Conservation (phyloP, 208 protist genomes). For the Trichomonas gallinae region DNA sequence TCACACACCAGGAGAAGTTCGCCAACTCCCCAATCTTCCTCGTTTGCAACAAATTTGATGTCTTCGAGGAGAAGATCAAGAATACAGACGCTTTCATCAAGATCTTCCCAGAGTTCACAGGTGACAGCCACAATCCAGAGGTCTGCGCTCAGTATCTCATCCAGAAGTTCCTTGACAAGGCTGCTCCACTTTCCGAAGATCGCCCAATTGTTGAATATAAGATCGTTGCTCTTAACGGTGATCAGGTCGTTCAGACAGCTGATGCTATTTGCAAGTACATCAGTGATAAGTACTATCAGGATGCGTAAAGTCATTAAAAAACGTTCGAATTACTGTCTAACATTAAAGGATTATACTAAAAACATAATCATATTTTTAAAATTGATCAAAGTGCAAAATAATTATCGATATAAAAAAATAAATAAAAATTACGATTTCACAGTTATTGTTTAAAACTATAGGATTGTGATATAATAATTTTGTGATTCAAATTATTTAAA, state of each 20-base stretch:
- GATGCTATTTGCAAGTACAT: neutral
- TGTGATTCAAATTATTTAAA: too few species aligned
- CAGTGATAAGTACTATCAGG: neutral
- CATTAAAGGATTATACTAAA: too few species aligned
- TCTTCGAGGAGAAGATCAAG: neutral
- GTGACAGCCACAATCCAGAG: neutral
- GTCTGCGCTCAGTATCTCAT: neutral
- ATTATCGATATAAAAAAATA: too few species aligned
- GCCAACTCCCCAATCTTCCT: neutral
- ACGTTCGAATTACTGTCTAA: too few species aligned
- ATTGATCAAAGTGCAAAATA: too few species aligned
- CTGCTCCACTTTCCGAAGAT: neutral
- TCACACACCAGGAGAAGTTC: neutral
- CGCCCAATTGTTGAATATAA: neutral
- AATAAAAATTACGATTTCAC: too few species aligned
- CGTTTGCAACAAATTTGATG: conserved; percentile 3
- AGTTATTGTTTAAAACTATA: too few species aligned
- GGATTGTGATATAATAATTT: too few species aligned
- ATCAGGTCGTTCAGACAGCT: neutral
- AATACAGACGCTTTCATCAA: neutral
- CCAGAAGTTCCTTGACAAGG: neutral
- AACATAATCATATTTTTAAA: too few species aligned
- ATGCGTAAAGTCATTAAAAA: neutral
- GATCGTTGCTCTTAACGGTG: neutral
- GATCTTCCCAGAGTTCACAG: neutral